phyloP scores from a whole-genome alignment of 2,329 filamentous ascomycete species.

The Talaromyces verruculosus region DNA sequence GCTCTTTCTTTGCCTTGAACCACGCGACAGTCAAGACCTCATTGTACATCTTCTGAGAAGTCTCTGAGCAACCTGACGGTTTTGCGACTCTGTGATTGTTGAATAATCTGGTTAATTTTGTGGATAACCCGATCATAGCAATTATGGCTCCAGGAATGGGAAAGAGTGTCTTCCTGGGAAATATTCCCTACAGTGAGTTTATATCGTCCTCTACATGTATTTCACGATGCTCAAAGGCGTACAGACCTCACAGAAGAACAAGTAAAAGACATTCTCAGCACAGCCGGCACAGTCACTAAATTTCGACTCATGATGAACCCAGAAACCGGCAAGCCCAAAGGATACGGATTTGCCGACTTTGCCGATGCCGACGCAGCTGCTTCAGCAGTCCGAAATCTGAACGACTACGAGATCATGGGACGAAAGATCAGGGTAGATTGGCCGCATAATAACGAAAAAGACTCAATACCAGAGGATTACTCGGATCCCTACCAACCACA shows the following conservation, averaged over 20 bases:
- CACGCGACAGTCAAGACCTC: neutral
- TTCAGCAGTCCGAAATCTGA: slow-evolving; percentile 90
- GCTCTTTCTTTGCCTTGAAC: slow-evolving; percentile 4
- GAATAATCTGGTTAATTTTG: neutral
- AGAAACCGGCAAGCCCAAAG: slow-evolving; percentile 90
- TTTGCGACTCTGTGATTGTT: neutral
- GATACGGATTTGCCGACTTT: slow-evolving; percentile 96
- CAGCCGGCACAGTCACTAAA: slow-evolving; percentile 83
- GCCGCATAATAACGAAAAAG: slow-evolving; percentile 82
- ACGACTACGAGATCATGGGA: slow-evolving; percentile 93
- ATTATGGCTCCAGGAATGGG: slow-evolving; percentile 46
- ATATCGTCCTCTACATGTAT: slow-evolving; percentile 39
- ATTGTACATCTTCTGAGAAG: neutral
- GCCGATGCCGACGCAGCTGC: slow-evolving; percentile 88
- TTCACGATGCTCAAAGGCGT: slow-evolving; percentile 24
- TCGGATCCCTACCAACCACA: slow-evolving; percentile 35
- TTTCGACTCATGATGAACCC: slow-evolving; percentile 95
- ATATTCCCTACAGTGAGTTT: slow-evolving; percentile 68
- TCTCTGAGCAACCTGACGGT: neutral
- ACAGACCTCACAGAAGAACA: slow-evolving; percentile 92
- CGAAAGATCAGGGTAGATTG: slow-evolving; percentile 94
- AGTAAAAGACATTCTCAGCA: slow-evolving; percentile 89
- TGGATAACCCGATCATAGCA: neutral
- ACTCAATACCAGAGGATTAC: slow-evolving; percentile 58
- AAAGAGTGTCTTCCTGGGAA: slow-evolving; percentile 51